These are phyloP conservation scores for Mortierella polycephala DNA, from an alignment of 371 early-diverging fungal species.

Conservation along the genomic window DNA sequence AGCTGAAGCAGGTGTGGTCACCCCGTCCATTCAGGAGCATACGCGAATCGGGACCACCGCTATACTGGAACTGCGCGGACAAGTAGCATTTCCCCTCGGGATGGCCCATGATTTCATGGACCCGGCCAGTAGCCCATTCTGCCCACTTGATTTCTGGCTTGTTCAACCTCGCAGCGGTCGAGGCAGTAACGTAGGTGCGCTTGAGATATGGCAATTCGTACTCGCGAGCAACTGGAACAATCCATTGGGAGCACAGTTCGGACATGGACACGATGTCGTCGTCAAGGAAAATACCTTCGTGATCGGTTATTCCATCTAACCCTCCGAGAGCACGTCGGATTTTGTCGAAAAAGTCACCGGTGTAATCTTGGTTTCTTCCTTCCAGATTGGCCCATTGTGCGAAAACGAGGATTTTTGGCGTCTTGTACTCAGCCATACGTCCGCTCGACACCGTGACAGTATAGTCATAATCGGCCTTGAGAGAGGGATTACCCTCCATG, in stretches of 20 bases:
- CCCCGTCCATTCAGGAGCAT: not conserved
- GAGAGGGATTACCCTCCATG: not conserved
- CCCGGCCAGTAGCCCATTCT: conserved; percentile 18
- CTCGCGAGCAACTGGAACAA: conserved; percentile 23
- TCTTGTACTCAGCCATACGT: too few species aligned
- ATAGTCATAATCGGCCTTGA: conserved; percentile 36
- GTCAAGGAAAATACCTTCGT: conserved; percentile 3
- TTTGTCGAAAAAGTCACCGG: conserved; percentile 9
- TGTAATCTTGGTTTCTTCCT: conserved; percentile 15
- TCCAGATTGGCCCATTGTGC: conserved; percentile 52
- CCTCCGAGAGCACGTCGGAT: conserved; percentile 17
- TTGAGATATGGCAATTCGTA: conserved; percentile 36
- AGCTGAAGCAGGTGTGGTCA: conserved; percentile 24
- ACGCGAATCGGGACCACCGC: conserved; percentile 28
- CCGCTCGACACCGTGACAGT: conserved; percentile 14
- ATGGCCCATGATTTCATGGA: conserved; percentile 6
- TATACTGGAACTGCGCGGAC: conserved; percentile 42
- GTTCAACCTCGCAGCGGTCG: conserved; percentile 27
- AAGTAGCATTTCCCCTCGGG: not conserved
- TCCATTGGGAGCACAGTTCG: conserved; percentile 30
- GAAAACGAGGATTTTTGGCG: conserved; percentile 25
- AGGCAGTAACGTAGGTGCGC: conserved; percentile 27
- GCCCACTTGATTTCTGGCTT: conserved; percentile 22
- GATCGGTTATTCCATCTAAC: not conserved
- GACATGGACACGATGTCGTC: conserved; percentile 22